Percentiles rank a stretch among this genome's conserved stretches.
These are phyloP conservation scores for Adansonia digitata DNA, from an alignment of 345 rosid genomes.

Conservation along the genomic window DNA sequence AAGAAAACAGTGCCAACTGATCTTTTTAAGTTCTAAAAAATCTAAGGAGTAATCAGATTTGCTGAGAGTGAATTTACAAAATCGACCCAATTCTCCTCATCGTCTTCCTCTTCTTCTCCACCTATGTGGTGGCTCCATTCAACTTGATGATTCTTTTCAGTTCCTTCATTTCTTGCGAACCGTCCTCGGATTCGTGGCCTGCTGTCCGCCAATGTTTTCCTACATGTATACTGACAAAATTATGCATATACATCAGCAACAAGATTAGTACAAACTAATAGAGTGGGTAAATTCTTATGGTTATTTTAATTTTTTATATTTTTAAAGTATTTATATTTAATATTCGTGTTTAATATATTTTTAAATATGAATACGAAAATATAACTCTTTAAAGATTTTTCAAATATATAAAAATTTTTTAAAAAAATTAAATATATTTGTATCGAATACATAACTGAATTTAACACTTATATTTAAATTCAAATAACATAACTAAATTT, in stretches of 20 bases:
- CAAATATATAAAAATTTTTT: no score
- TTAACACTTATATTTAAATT: no score
- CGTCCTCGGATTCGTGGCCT: conserved; percentile 93
- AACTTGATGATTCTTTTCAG: conserved; percentile 38
- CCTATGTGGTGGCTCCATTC: conserved; percentile 36
- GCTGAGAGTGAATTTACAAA: conserved; percentile 59
- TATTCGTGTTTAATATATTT: no score
- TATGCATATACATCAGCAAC: not conserved
- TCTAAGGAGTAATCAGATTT: conserved; percentile 40
- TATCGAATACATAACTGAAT: no score
- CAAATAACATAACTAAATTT: no score
- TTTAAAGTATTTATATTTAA: no score
- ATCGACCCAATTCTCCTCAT: conserved; percentile 59
- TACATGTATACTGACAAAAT: conserved; percentile 64
- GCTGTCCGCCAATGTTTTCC: conserved; percentile 95
- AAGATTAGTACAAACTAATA: not conserved
- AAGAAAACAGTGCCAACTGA: not conserved
- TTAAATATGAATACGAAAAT: no score
- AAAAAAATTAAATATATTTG: no score
- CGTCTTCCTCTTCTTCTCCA: conserved; percentile 47
- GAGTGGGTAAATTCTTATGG: not conserved
- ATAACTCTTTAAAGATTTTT: no score
- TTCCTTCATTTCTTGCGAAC: conserved; percentile 82
- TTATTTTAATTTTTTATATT: no score
- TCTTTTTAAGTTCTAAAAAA: not conserved